Base-by-base conservation (phyloP, 2,329 filamentous ascomycete species). In the Sclerotinia minor region DNA sequence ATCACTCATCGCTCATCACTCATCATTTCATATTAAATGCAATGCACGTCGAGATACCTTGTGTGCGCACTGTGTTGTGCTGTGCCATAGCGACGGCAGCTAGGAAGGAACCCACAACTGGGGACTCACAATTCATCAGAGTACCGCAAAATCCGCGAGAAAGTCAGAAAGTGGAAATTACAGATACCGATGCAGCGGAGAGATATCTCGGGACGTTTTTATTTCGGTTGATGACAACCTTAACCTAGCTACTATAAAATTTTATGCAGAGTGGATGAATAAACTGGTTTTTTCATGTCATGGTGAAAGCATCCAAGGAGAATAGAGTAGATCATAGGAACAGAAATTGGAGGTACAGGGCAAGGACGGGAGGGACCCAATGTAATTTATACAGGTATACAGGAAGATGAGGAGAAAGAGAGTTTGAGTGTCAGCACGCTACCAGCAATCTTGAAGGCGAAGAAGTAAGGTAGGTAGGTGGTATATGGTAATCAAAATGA, bases 211-310 rank as follows among this genome's bases (percentile, higher is more conserved):
- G 54, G 35, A 58, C 54, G 54, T 44, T 44, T 58, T 6, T 1
- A n/a, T n/a, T 19, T 58, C 35, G 54, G 54, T 44, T 11, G 54
- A 44, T 5, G 5, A 29, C 38, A 17, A 49, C 47, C 19, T 49
- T 29, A 29, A 29, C 29, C 5, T 26, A 19, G 13, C 35, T 57
- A 57, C 32, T 57, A 44, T 58, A 13, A 2, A 3, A 41, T 38
- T 26, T 58, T 44, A 58, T 58, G 54, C 54, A 35, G 17, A 11
- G 19, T 19, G 54, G 54, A 44, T 58, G 54, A 58, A 15, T 41
- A 58, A 44, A 58, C 54, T 58, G 17, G 54, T 8, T 44, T 57
- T 41, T 11, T 13, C 24, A 41, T 29, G 54, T 24, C n/a, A 19
- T 57, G n/a, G 54, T 44, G 54, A 4, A 41, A 57, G 21, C n/a